Evolutionary conservation across 805 yeast species (phyloP), one percentile per base, ranked within the genome.

Genomic region (Yamadazyma phyllophila): DNA sequence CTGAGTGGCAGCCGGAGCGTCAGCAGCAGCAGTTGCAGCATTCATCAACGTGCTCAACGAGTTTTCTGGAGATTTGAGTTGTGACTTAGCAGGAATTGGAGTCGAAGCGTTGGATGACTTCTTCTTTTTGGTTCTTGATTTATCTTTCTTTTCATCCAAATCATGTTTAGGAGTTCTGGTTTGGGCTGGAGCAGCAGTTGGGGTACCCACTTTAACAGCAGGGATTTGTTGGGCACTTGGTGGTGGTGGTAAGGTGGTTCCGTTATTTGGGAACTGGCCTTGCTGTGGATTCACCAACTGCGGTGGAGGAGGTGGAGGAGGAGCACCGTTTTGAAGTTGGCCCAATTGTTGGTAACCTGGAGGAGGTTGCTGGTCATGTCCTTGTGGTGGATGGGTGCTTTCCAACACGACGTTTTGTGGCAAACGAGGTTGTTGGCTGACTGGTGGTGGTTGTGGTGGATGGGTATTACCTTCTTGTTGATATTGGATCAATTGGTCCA

Each of bases 401-500:
- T 71, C 76, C 60, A 83, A 81, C n/a, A 82, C 78, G 75, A 83
- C 80, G 4, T 81, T 81, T 48, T 76, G 82, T 29, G 85, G 84
- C 60, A 80, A 64, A 60, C 79, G 69, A 51, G 83, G 79, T 65
- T 84, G 83, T 62, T 81, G 79, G 53, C 77, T 71, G 14, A 68
- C 71, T 56, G 89, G 85, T n/a, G 86, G 86, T 9, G 86, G 85
- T 41, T 81, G 82, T 3, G 81, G 81, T 16, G 81, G 77, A 46
- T 80, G 78, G 27, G 77, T 75, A 50, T 82, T 81, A 43, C 87
- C 86, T 53, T 82, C 85, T 55, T 81, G 80, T 66, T 82, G 84
- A 64, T 81, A 81, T 60, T 82, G 81, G 44, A 83, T 80, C 60
- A 94, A 74, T 56, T 90, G 96, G 53, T 90, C 94, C 56, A 94